A percentile compares a stretch with the other conserved stretches of the same genome.
Evolutionary conservation across 2,329 filamentous ascomycete species (phyloP).

Genomic region (Saccharata proteae): DNA sequence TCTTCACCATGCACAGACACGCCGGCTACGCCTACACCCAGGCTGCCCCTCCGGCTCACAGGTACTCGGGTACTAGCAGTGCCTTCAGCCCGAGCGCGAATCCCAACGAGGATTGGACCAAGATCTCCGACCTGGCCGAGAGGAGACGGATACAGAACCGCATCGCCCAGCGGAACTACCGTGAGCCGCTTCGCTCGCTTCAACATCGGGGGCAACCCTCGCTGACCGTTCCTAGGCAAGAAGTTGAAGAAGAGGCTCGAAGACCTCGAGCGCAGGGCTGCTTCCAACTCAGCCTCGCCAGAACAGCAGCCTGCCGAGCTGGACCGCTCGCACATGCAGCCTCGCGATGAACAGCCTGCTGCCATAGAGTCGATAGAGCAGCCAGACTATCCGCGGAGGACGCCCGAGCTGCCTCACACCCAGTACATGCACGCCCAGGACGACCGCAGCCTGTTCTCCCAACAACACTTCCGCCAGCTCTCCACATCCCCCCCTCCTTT

Average conservation of each 20-base stretch:
- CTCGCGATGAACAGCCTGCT: constrained; percentile 24
- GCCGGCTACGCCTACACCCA: constrained; percentile 29
- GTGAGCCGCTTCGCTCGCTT: constrained; percentile 36
- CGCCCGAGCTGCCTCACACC: constrained; percentile 42
- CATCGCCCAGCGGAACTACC: constrained; percentile 95
- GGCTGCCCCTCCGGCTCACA: constrained; percentile 35
- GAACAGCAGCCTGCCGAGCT: constrained; percentile 46
- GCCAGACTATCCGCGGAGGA: constrained; percentile 17
- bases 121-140: constrained; percentile 94
- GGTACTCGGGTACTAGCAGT: constrained; percentile 76
- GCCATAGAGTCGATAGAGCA: constrained; percentile 18
- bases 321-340: constrained; percentile 25
- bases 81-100: constrained; percentile 91
- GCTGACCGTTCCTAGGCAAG: constrained; percentile 49
- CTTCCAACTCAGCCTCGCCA: constrained; percentile 47
- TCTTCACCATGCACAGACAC: constrained; percentile 32
- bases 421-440: constrained; percentile 51
- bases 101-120: constrained; percentile 97
- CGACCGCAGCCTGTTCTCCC: constrained; percentile 52
- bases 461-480: constrained; percentile 54
- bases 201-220: not conserved
- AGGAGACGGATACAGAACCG: constrained; percentile 90
- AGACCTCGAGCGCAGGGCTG: constrained; percentile 70
- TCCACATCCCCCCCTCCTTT: constrained; percentile 62
- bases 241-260: constrained; percentile 84